phyloP scores from a whole-genome alignment of 2,329 filamentous ascomycete species.

The Pseudonectria buxi region DNA sequence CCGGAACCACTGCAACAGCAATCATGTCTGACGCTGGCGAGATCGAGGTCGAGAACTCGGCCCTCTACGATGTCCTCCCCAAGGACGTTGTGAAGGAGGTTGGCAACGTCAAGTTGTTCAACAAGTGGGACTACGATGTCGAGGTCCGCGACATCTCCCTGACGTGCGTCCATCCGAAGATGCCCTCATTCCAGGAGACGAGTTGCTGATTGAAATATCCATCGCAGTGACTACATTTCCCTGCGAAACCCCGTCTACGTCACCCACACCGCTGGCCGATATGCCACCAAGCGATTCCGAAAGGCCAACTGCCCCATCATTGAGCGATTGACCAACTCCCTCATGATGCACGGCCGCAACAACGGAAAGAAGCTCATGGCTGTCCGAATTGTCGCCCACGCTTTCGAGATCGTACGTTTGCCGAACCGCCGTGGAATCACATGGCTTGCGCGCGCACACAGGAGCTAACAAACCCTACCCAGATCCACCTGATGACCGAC shows the following conservation, averaged over 20 bases:
- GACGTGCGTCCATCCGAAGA: conserved; percentile 60
- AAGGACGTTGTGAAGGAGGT: conserved; percentile 88
- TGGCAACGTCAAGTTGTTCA: conserved; percentile 93
- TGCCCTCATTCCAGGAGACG: conserved; percentile 7
- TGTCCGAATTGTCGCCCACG: conserved; percentile 96
- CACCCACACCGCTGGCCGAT: conserved; percentile 96
- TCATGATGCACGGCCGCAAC: conserved; percentile 99
- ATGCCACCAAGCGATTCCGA: conserved; percentile 99
- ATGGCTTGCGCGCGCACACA: conserved; percentile 3
- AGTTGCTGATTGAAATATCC: conserved; percentile 27
- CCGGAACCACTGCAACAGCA: conserved; percentile 36
- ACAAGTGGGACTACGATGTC: conserved; percentile 98
- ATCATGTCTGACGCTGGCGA: conserved; percentile 93
- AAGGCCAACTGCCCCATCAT: conserved; percentile 99
- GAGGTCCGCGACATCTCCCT: conserved; percentile 99
- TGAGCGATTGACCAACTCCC: conserved; percentile 99
- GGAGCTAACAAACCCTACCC: conserved; percentile 26
- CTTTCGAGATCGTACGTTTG: conserved; percentile 94
- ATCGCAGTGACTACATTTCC: conserved; percentile 93
- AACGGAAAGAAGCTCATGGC: conserved; percentile 99
- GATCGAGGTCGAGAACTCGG: conserved; percentile 80
- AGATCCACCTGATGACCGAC: conserved; percentile 99
- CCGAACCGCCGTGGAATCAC: conserved; percentile 3
- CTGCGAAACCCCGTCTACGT: conserved; percentile 99
- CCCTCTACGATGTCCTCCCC: conserved; percentile 74